Evolutionary conservation across 164 flowering plant species (phyloP).

Genomic region (Magnolia sinica): DNA sequence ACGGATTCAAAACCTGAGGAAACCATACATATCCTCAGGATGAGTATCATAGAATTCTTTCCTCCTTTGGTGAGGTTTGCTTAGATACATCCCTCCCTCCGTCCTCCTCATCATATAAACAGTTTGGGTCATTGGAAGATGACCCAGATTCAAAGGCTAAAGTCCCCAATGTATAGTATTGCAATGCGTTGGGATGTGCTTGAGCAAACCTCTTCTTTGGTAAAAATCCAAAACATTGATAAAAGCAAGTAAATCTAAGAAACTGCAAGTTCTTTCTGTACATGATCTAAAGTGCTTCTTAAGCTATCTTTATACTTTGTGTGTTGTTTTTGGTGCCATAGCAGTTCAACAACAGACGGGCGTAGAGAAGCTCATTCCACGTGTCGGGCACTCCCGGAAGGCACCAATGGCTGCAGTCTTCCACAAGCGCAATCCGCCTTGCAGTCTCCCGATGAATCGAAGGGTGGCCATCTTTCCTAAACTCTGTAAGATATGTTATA

Average conservation of each 20-base stretch:
- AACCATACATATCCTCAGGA: too few species aligned
- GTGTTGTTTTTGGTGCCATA: conserved; percentile 6
- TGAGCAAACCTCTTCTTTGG: not conserved
- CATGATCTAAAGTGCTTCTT: not conserved
- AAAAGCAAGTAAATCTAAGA: conserved; percentile 32
- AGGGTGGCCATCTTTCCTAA: conserved; percentile 63
- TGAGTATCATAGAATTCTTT: too few species aligned
- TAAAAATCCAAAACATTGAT: conserved; percentile 7
- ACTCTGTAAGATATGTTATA: conserved; percentile 64
- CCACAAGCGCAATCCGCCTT: conserved; percentile 36
- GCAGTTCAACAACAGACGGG: conserved; percentile 8
- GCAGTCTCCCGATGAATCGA: conserved; percentile 60
- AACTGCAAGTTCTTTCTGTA: not conserved
- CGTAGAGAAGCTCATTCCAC: conserved; percentile 61
- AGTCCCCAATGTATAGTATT: too few species aligned
- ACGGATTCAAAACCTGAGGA: too few species aligned
- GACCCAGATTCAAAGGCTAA: too few species aligned
- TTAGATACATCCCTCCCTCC: too few species aligned
- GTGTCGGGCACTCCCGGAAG: conserved; percentile 85
- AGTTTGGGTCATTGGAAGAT: too few species aligned
- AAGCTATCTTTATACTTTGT: not conserved
- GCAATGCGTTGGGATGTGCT: too few species aligned
- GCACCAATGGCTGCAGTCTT: conserved; percentile 86
- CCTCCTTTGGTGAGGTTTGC: too few species aligned
- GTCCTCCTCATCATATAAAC: too few species aligned